Conservation (phyloP, 2,329 filamentous ascomycete genomes). For the Colletotrichum tropicicola region DNA sequence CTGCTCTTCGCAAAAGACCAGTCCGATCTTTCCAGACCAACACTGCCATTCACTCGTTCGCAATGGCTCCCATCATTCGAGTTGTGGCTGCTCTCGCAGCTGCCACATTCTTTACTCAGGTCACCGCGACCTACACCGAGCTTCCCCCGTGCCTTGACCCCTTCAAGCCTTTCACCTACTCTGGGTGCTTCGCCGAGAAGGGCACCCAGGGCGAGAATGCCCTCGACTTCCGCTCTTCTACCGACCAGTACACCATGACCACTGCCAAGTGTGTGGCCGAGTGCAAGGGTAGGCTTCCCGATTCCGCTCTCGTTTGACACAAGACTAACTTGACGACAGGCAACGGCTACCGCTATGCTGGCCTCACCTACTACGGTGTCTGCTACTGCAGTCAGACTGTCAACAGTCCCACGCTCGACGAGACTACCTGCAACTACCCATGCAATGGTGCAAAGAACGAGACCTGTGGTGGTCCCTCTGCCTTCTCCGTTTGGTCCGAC, state of each 20-base stretch:
- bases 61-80: constrained; percentile 43
- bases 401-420: constrained; percentile 59
- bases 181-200: constrained; percentile 56
- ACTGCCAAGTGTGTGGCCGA: constrained; percentile 56
- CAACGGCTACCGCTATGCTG: constrained; percentile 60
- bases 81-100: constrained; percentile 47
- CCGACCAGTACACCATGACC: constrained; percentile 51
- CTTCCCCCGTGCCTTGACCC: constrained; percentile 53
- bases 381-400: constrained; percentile 64
- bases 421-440: constrained; percentile 65
- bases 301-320: neutral
- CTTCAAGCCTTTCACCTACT: constrained; percentile 57
- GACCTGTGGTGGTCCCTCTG: constrained; percentile 56
- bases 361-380: constrained; percentile 59
- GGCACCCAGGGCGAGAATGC: constrained; percentile 35
- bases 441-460: constrained; percentile 57
- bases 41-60: constrained; percentile 26
- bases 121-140: constrained; percentile 52
- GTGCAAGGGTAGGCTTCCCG: constrained; percentile 53
- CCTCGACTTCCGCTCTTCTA: constrained; percentile 52
- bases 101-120: constrained; percentile 45
- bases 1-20: constrained; percentile 33
- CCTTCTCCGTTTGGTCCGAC: constrained; percentile 59
- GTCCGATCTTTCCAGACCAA: constrained; percentile 22
- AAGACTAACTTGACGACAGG: constrained; percentile 36